These are phyloP conservation scores for Fusarium clavum DNA, from an alignment of 2,329 filamentous ascomycete genomes.

Conservation along the genomic window DNA sequence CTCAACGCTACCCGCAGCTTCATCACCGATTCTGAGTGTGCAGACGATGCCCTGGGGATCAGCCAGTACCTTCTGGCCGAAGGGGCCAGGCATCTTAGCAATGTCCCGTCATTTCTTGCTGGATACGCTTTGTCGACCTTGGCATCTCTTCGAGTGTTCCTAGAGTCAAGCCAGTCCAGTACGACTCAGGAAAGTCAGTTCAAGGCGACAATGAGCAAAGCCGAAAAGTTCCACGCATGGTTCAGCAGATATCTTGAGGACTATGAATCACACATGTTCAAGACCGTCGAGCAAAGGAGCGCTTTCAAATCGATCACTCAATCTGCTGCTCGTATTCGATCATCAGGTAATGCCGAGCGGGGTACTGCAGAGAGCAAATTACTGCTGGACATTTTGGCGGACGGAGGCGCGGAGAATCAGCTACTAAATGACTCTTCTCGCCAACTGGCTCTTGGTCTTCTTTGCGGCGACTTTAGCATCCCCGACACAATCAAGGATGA, in stretches of 20 bases:
- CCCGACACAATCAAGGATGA: slow-evolving; percentile 64
- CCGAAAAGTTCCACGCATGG: slow-evolving; percentile 82
- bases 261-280: slow-evolving; percentile 68
- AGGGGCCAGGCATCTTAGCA: slow-evolving; percentile 72
- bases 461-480: slow-evolving; percentile 80
- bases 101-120: slow-evolving; percentile 79
- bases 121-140: slow-evolving; percentile 84
- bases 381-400: slow-evolving; percentile 81
- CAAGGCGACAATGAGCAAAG: slow-evolving; percentile 78
- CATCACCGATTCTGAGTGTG: slow-evolving; percentile 85
- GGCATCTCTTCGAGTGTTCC: slow-evolving; percentile 80
- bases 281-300: slow-evolving; percentile 59
- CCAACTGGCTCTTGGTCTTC: slow-evolving; percentile 74
- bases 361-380: slow-evolving; percentile 82
- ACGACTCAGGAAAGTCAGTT: slow-evolving; percentile 90
- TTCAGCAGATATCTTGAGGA: slow-evolving; percentile 74
- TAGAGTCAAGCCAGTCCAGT: slow-evolving; percentile 79
- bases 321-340: slow-evolving; percentile 74
- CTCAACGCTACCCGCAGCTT: slow-evolving; percentile 83
- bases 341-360: slow-evolving; percentile 75
- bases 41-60: slow-evolving; percentile 89
- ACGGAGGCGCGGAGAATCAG: slow-evolving; percentile 70
- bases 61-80: slow-evolving; percentile 83
- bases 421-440: slow-evolving; percentile 78
- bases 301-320: slow-evolving; percentile 76